These are phyloP conservation scores for Forsythia viridissima DNA, from an alignment of 257 asterid genomes.

Conservation along the genomic window DNA sequence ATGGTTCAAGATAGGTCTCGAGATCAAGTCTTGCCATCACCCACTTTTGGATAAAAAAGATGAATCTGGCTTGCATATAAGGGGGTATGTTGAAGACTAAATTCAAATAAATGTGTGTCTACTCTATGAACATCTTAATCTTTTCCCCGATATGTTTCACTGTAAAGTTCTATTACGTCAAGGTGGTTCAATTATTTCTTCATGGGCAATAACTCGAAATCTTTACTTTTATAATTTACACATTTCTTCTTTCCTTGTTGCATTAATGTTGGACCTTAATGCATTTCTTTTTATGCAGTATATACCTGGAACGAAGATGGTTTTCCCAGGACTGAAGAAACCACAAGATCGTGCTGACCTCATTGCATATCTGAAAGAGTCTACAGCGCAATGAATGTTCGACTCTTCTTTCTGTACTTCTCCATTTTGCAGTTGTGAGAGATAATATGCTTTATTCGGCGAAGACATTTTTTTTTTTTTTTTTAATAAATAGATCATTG, in stretches of 20 bases:
- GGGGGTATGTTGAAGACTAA: too few relatives aligned
- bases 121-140: background rate
- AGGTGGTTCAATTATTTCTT: background rate
- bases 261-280: background rate
- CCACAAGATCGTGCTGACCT: conserved; percentile 90
- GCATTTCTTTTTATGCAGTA: conserved; percentile 48
- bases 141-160: too few relatives aligned
- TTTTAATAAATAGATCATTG: conserved; percentile 27
- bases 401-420: background rate
- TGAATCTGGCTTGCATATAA: too few relatives aligned
- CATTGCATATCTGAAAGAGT: conserved; percentile 70
- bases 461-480: conserved; percentile 4
- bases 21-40: too few relatives aligned
- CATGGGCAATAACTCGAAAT: background rate
- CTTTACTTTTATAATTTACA: background rate
- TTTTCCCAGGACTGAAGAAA: conserved; percentile 91
- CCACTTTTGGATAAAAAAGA: too few relatives aligned
- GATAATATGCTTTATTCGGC: conserved; percentile 18
- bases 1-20: background rate
- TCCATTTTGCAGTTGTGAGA: conserved; percentile 36
- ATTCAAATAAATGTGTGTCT: background rate
- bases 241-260: background rate
- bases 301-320: conserved; percentile 92
- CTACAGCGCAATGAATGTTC: conserved; percentile 38
- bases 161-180: background rate